Evolutionary conservation across 1,284 basidiomycete species (phyloP).

Genomic region (Megacollybia platyphylla): DNA sequence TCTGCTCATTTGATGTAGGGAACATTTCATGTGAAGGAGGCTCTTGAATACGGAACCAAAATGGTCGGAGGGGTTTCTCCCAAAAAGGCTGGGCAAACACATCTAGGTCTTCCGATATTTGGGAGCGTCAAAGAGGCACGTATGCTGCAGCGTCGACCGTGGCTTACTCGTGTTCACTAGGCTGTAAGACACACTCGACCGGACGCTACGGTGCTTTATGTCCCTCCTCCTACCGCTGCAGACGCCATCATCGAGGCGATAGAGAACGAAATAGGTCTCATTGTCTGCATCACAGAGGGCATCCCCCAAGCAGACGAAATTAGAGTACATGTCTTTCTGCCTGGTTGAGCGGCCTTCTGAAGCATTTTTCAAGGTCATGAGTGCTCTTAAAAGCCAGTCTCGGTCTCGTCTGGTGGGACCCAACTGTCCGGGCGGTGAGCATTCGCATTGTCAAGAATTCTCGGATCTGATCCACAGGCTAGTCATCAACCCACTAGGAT

Average conservation of each 20-base stretch:
- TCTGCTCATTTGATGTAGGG: conserved; percentile 38
- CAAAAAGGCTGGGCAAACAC: conserved; percentile 93
- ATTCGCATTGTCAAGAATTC: not conserved
- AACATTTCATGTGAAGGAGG: conserved; percentile 95
- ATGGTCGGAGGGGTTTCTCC: conserved; percentile 98
- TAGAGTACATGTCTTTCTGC: conserved; percentile 34
- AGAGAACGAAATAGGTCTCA: conserved; percentile 91
- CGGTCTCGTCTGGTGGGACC: conserved; percentile 93
- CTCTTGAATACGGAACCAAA: conserved; percentile 89
- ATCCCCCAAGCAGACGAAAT: conserved; percentile 97
- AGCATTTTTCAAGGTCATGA: conserved; percentile 54
- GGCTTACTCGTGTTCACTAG: conserved; percentile 22
- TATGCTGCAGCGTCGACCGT: conserved; percentile 1
- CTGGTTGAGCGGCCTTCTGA: conserved; percentile 1
- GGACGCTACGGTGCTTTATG: conserved; percentile 91
- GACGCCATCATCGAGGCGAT: conserved; percentile 97
- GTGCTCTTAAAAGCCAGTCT: conserved; percentile 89
- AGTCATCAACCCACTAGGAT: conserved; percentile 93
- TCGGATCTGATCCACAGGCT: not conserved
- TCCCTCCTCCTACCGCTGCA: conserved; percentile 85
- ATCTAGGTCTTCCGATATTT: conserved; percentile 93
- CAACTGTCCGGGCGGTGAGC: conserved; percentile 82
- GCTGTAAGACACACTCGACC: conserved; percentile 77
- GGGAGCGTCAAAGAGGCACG: conserved; percentile 84
- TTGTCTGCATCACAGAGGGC: conserved; percentile 96